Evolutionary conservation across 768 basidiomycete species (phyloP), one percentile per base, ranked within the genome.

Genomic region (Serendipita sp.): DNA sequence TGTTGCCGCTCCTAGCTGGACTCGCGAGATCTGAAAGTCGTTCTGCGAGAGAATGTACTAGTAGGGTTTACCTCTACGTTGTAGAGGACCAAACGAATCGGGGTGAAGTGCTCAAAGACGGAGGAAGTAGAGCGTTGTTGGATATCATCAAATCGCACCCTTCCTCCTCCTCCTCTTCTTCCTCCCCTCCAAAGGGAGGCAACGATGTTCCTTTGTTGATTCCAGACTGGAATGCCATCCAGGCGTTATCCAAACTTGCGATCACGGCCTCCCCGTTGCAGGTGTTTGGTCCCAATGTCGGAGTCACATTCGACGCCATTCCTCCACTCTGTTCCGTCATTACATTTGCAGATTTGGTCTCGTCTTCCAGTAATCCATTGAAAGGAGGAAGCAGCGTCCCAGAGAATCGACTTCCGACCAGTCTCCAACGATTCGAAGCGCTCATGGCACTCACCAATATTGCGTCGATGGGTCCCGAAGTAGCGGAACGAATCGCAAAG

Each of bases 371-470:
- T 18, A n/a, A 1, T 8, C 30, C 48, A 32, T 32, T 51, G 48
- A 18, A 18, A 1, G 24, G 24, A 24, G 24, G 24, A 1, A 24
- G 38, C 13, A 41, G 38, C 38, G 38, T 41, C 7, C 38, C 38
- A n/a, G 56, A 30, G 35, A 35, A 32, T 32, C 28, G 34, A 28
- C 10, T 4, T 16, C 56, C 56, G 24, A 60, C 18, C 10, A 30
- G 35, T 32, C 76, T 98, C 3, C 92, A 96, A 71, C 81, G 81
- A 45, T 99, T 99, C 70, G 96, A 99, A 73, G 84, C 85, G 2
- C 78, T 94, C 69, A 97, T 98, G 95, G 94, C 92, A 0, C 78
- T 99, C 63, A 99, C 96, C 5, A 99, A 99, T 72, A 76, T 98
- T 47, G 86, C 95, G 0, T 93, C 92, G 16, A 80, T 89, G 63